Conservation (phyloP, 2,329 filamentous ascomycete species). For the Amauroascus verrucosus region DNA sequence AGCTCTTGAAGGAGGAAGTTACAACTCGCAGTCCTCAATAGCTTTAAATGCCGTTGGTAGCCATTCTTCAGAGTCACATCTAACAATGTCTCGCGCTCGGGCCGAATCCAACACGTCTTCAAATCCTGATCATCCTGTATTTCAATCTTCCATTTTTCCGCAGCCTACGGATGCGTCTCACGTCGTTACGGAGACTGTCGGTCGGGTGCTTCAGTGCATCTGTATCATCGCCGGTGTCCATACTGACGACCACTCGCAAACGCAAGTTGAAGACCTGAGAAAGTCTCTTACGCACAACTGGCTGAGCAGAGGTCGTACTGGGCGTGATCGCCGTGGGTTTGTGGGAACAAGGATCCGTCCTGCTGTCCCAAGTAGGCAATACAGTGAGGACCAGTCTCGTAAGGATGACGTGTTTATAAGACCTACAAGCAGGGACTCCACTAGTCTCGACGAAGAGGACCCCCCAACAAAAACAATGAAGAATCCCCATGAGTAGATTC, state of each 20-base stretch:
- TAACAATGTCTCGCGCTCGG: slow-evolving; percentile 54
- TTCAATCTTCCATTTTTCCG: slow-evolving; percentile 32
- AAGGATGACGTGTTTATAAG: not conserved
- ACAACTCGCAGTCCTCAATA: slow-evolving; percentile 68
- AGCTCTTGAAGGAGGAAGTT: slow-evolving; percentile 56
- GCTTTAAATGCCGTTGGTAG: slow-evolving; percentile 59
- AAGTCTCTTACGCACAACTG: slow-evolving; percentile 92
- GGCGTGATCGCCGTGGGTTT: slow-evolving; percentile 78
- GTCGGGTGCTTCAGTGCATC: slow-evolving; percentile 91
- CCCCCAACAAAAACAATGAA: not conserved
- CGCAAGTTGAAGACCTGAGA: slow-evolving; percentile 71
- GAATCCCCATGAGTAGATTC: not conserved
- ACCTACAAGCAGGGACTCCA: slow-evolving; percentile 6
- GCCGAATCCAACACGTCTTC: slow-evolving; percentile 59
- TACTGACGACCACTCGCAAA: slow-evolving; percentile 60
- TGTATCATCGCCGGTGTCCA: slow-evolving; percentile 74
- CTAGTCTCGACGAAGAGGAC: slow-evolving; percentile 5
- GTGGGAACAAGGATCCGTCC: slow-evolving; percentile 55
- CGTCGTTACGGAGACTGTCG: slow-evolving; percentile 90
- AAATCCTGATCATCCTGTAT: slow-evolving; percentile 36
- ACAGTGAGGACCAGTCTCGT: not conserved
- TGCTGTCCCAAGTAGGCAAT: slow-evolving; percentile 5
- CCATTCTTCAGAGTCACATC: slow-evolving; percentile 42
- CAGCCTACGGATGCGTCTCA: slow-evolving; percentile 38
- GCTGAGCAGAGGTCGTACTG: slow-evolving; percentile 81